These are phyloP conservation scores for Pestalotiopsis sp. DNA, from an alignment of 2,329 filamentous ascomycete species.

Conservation along the genomic window DNA sequence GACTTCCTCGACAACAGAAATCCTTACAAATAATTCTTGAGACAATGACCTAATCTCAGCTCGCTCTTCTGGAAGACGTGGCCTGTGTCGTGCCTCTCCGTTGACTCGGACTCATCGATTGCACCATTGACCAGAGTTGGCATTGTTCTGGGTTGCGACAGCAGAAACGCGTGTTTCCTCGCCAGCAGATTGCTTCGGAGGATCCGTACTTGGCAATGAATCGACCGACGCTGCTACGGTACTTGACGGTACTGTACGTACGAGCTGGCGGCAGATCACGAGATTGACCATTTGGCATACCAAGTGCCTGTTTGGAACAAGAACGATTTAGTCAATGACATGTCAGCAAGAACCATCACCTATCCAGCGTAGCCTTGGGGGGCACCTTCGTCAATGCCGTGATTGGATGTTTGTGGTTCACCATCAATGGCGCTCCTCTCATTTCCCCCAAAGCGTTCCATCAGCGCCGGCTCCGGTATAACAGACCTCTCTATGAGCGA, in stretches of 20 bases:
- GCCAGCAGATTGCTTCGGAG: not conserved
- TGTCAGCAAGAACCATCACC: not conserved
- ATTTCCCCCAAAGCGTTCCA: not conserved
- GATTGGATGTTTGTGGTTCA: not conserved
- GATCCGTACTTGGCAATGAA: not conserved
- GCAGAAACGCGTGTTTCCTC: not conserved
- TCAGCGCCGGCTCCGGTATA: not conserved
- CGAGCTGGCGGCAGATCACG: not conserved
- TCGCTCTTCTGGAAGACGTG: not conserved
- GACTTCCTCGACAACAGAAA: not conserved
- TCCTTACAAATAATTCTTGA: not conserved
- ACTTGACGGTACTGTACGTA: not conserved
- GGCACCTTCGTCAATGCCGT: not conserved
- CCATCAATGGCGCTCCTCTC: not conserved
- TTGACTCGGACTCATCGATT: not conserved
- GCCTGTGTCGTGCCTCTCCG: not conserved
- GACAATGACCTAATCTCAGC: not conserved
- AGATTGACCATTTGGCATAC: not conserved
- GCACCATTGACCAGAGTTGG: not conserved
- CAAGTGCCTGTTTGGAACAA: not conserved
- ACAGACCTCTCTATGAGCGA: not conserved
- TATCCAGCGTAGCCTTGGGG: not conserved
- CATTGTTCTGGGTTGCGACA: not conserved
- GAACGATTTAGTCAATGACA: not conserved
- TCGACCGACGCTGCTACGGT: not conserved